Evolutionary conservation across 129 eudicot genomes (phyloP).

Genomic region (Cynara cardunculus): DNA sequence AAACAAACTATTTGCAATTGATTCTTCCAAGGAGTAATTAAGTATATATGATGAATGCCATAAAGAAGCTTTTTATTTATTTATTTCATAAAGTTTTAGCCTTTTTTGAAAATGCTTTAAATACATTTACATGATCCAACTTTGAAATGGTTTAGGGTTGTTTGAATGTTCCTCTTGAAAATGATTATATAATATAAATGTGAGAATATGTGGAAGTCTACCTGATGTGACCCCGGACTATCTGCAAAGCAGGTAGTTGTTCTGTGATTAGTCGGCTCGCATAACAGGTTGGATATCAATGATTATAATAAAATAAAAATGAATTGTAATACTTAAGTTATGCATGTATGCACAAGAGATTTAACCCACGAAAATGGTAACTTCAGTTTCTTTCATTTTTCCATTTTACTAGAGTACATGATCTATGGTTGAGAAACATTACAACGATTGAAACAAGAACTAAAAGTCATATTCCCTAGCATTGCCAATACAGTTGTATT

Average conservation of each 20-base stretch:
- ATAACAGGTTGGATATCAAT: too few species aligned
- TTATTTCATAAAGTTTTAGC: neutral
- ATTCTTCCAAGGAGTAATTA: neutral
- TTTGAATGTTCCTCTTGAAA: neutral
- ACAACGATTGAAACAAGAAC: neutral
- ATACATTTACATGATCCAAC: neutral
- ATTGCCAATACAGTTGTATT: neutral
- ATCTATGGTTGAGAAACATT: neutral
- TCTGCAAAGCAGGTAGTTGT: too few species aligned
- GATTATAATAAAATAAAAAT: too few species aligned
- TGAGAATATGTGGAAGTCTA: too few species aligned
- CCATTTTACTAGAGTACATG: neutral
- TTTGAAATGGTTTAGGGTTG: neutral
- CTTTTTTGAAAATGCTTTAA: neutral
- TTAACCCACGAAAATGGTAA: neutral
- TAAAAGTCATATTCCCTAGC: neutral
- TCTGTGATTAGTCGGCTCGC: too few species aligned
- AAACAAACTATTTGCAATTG: neutral
- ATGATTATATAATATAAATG: neutral
- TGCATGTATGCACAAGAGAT: neutral
- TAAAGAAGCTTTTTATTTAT: neutral
- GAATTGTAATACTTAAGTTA: neutral
- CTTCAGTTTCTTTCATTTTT: neutral
- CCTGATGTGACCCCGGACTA: too few species aligned
- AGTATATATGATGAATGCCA: neutral